phyloP scores from a whole-genome alignment of 2,329 filamentous ascomycete genomes.

The Cladosporium sp. region DNA sequence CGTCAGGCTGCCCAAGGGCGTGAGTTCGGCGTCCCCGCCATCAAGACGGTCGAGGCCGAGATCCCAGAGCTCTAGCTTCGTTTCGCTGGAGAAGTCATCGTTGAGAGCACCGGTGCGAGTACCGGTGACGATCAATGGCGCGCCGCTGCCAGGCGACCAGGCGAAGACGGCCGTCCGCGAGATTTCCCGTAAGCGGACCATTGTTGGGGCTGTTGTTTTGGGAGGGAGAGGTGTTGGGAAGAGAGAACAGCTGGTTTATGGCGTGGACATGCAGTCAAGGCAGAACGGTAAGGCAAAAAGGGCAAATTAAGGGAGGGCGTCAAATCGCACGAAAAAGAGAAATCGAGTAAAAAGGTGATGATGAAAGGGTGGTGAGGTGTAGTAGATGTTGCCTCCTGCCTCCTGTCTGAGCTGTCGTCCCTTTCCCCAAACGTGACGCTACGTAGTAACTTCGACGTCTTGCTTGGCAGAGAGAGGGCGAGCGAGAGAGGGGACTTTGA shows the following conservation, averaged over 20 bases:
- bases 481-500: too few species aligned
- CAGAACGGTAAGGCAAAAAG: too few species aligned
- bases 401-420: constrained; percentile 13
- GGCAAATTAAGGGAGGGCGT: constrained; percentile 7
- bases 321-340: constrained; percentile 1
- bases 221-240: constrained; percentile 9
- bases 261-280: constrained; percentile 6
- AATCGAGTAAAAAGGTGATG: not conserved
- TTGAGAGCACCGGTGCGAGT: constrained; percentile 93
- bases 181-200: constrained; percentile 97
- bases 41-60: constrained; percentile 73
- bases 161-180: constrained; percentile 95
- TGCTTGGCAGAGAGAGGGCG: not conserved
- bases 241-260: constrained; percentile 11
- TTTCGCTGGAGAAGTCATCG: constrained; percentile 96
- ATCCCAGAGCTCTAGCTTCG: constrained; percentile 95
- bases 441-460: constrained; percentile 5
- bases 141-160: constrained; percentile 79
- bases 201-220: constrained; percentile 40
- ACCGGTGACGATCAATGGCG: constrained; percentile 84
- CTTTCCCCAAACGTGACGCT: constrained; percentile 11
- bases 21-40: constrained; percentile 76
- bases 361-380: not conserved
- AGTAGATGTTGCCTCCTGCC: not conserved
- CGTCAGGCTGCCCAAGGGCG: constrained; percentile 76